Evolutionary conservation across 768 basidiomycete species (phyloP), one percentile per base, ranked within the genome.

Genomic region (Leccinum ochraceum): DNA sequence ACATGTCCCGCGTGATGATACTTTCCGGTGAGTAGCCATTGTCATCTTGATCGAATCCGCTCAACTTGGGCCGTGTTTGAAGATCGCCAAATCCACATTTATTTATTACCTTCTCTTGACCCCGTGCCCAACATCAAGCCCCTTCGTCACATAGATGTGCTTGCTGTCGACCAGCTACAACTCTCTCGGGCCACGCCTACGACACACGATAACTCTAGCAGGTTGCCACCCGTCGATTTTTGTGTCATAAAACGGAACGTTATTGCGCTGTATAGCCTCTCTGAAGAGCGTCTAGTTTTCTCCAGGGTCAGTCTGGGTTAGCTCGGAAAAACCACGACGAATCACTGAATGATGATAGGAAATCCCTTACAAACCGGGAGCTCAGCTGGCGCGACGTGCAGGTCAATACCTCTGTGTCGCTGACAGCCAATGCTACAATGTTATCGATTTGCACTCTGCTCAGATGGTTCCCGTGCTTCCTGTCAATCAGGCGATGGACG

Each of bases 151-250:
- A 89, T 92, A 4, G 76, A 90, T 20, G 79, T 89, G 0, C 86
- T 96, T 63, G 86, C 94, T 0, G 86, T 97, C 0, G 95, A 98
- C 69, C 86, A 95, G 58, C 79, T 81, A 53, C 87, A 91, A 64
- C 75, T 90, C 24, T 77, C 75, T 46, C 79, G 87, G 9, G 81
- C 81, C 0, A 67, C 78, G 1, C 80, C 81, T 2, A 67, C 76
- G 32, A 74, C 69, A 24, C 79, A 79, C 62, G 81, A 75, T 34
- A 65, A 73, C 14, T 63, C 74, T 10, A 67, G 72, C 6, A 73
- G 75, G 49, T 63, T 78, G 4, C 85, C 86, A 8, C 78, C 86
- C 0, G 79, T 90, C 10, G 87, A 90, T 10, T 83, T 94, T 63
- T 91, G 84, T 66, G 81, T 90, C 11, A 82, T 93, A 50, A 93